Base-by-base conservation (phyloP, 345 rosid species). In the Passiflora organensis region DNA sequence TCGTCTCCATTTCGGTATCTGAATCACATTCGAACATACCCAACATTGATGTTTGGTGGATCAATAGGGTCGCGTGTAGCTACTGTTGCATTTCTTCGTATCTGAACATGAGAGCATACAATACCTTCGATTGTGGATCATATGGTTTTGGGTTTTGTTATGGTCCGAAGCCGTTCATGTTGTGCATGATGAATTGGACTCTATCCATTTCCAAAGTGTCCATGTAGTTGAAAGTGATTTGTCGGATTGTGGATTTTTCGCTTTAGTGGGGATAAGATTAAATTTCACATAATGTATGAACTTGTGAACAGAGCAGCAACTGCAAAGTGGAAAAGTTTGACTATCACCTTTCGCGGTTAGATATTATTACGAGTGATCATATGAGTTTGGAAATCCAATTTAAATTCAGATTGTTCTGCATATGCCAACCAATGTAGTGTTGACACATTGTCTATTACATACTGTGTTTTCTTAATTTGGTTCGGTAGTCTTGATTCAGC, bases 31-130 rank as follows among this genome's bases (percentile, higher is more conserved):
- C 80, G 87, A 50, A 77, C 91, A 2, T 85, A 85, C 69, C 99
- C 97, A 0, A 86, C 96, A 12, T 89, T 86, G 77, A 83, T 74
- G 82, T 86, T 89, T 56, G 95, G 95, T 38, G 99, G 97, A 21
- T 64, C 79, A 2, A 81, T 78, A 6, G 97, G 99, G 63, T 84
- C 97, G 1, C 94, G 95, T 48, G 97, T 89, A 46, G 89, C 99
- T 25, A 93, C 96, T 0, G 97, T 86, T 52, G 99, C 97, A 6
- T 86, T 93, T 63, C 78, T 80, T 41, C 79, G 88, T 61, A 77
- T 68, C 68, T 88, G 74, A 79, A 59, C 51, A 15, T 32, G 23
- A 16, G 56, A 6, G 34, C 4, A 42, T 20, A n/a, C n/a, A n/a
- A n/a, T 36, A 13, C 19, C 22, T 10, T 25, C 28, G 46, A 47